phyloP scores from a whole-genome alignment of 2,329 filamentous ascomycete species.

The Clonostachys byssicola region DNA sequence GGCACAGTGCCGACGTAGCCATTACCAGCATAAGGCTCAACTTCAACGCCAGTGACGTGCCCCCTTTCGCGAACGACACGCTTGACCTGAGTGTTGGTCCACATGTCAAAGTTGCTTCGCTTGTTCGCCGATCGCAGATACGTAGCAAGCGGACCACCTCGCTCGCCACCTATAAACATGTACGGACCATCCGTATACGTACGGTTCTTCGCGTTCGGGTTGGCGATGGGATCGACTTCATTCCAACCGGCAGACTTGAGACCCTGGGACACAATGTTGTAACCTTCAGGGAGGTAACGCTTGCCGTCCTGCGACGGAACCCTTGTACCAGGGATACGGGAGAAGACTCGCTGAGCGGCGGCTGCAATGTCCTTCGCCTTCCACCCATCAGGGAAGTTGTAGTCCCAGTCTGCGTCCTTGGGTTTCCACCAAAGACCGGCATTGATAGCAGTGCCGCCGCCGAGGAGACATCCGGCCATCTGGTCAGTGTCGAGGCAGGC shows the following conservation, averaged over 20 bases:
- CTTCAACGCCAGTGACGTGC: slow-evolving; percentile 62
- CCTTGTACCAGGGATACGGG: slow-evolving; percentile 66
- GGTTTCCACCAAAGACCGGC: slow-evolving; percentile 68
- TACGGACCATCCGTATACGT: slow-evolving; percentile 61
- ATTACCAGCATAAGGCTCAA: slow-evolving; percentile 46
- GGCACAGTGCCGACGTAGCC: slow-evolving; percentile 57
- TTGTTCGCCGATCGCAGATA: slow-evolving; percentile 61
- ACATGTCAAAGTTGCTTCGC: slow-evolving; percentile 62
- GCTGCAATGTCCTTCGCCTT: slow-evolving; percentile 56
- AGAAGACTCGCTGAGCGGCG: slow-evolving; percentile 59
- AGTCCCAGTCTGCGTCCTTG: slow-evolving; percentile 63
- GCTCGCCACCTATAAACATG: slow-evolving; percentile 63
- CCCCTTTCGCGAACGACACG: slow-evolving; percentile 61
- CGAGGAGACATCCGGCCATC: slow-evolving; percentile 69
- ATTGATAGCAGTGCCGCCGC: slow-evolving; percentile 64
- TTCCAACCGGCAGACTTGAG: slow-evolving; percentile 59
- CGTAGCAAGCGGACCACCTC: slow-evolving; percentile 66
- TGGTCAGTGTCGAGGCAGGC: slow-evolving; percentile 67
- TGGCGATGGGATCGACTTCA: slow-evolving; percentile 54
- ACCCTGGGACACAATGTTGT: slow-evolving; percentile 55
- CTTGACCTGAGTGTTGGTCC: slow-evolving; percentile 62
- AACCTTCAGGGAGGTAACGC: slow-evolving; percentile 64
- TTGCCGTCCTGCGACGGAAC: slow-evolving; percentile 62
- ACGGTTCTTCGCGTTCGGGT: slow-evolving; percentile 60
- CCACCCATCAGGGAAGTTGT: slow-evolving; percentile 71